phyloP scores from a whole-genome alignment of 192 early-diverging fungal genomes.

The Backusella parvicylindrica region DNA sequence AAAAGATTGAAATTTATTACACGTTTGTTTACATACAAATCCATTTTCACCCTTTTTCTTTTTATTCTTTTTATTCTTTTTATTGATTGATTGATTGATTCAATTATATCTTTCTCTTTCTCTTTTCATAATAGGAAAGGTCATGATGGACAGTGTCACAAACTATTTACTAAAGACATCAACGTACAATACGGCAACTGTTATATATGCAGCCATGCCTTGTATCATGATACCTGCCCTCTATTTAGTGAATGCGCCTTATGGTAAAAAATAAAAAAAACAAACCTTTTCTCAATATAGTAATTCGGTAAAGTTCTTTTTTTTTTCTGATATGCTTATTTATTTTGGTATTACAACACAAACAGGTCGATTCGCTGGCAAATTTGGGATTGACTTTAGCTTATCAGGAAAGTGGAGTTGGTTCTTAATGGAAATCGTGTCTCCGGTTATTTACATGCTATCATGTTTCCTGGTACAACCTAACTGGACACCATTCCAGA shows the following conservation, averaged over 20 bases:
- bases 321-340: neutral
- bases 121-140: neutral
- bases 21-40: neutral
- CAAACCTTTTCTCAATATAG: neutral
- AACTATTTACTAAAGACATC: slow-evolving; percentile 1
- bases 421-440: slow-evolving; percentile 35
- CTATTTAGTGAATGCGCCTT: slow-evolving; percentile 22
- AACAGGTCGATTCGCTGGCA: slow-evolving; percentile 19
- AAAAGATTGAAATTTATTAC: neutral
- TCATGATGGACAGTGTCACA: neutral
- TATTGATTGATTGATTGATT: too few relatives aligned
- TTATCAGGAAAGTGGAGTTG: slow-evolving; percentile 33
- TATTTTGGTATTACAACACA: neutral
- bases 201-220: slow-evolving; percentile 17
- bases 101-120: neutral
- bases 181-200: slow-evolving; percentile 6
- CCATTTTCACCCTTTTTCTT: neutral
- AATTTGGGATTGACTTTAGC: slow-evolving; percentile 1
- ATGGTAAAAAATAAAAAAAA: slow-evolving; percentile 29
- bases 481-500: slow-evolving; percentile 19
- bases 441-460: slow-evolving; percentile 21
- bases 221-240: slow-evolving; percentile 5
- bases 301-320: neutral
- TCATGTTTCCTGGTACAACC: neutral
- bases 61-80: neutral